Conservation (phyloP, 1,284 basidiomycete genomes). For the Kwoniella shivajii region DNA sequence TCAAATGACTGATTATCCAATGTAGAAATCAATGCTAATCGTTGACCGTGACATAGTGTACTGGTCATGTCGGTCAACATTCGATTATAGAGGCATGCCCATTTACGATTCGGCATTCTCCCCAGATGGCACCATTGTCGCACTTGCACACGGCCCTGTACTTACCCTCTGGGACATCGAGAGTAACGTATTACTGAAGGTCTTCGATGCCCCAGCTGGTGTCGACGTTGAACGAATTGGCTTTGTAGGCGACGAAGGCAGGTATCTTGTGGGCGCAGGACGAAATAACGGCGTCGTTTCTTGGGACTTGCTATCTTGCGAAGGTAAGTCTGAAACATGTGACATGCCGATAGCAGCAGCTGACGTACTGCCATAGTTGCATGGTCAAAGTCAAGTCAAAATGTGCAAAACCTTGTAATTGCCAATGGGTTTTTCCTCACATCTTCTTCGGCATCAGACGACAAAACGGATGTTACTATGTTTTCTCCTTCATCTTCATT, state of each 20-base stretch:
- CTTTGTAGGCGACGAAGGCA: slow-evolving; percentile 55
- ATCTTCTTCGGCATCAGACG: slow-evolving; percentile 30
- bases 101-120: slow-evolving; percentile 76
- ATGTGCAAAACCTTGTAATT: slow-evolving; percentile 59
- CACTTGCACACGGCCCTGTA: slow-evolving; percentile 68
- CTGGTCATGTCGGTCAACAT: slow-evolving; percentile 74
- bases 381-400: slow-evolving; percentile 60
- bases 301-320: slow-evolving; percentile 78
- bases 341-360: neutral
- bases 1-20: neutral
- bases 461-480: slow-evolving; percentile 54
- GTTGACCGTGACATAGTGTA: slow-evolving; percentile 59
- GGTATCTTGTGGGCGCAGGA: slow-evolving; percentile 60
- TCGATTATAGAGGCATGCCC: slow-evolving; percentile 67
- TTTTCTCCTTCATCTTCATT: slow-evolving; percentile 59
- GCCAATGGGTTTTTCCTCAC: slow-evolving; percentile 63
- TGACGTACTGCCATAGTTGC: slow-evolving; percentile 55
- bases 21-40: slow-evolving; percentile 22
- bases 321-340: slow-evolving; percentile 58
- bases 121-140: slow-evolving; percentile 81
- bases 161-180: slow-evolving; percentile 77
- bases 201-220: slow-evolving; percentile 62
- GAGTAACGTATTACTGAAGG: slow-evolving; percentile 67
- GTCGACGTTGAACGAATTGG: slow-evolving; percentile 38
- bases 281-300: slow-evolving; percentile 63